A percentile compares a stretch with the other conserved stretches of the same genome.
Conservation (phyloP, 495 filamentous ascomycete genomes). For the Mycothermus thermophilus region DNA sequence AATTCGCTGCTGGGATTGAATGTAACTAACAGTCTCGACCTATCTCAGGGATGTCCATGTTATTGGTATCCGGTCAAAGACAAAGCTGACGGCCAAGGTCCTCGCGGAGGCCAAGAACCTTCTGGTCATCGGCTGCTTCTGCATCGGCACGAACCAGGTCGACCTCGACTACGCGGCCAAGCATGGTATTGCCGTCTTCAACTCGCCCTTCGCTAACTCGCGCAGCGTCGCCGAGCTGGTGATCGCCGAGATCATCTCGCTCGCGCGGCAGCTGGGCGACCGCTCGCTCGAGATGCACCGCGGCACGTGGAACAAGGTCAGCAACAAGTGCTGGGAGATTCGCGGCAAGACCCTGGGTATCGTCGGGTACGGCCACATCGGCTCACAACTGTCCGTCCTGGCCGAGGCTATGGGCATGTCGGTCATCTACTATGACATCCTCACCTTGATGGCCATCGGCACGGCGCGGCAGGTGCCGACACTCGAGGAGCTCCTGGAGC, state of each 20-base stretch:
- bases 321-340: constrained; percentile 92
- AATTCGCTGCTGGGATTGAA: constrained; percentile 13
- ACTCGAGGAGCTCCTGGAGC: constrained; percentile 58
- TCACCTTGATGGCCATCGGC: constrained; percentile 87
- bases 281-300: constrained; percentile 88
- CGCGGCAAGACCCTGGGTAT: constrained; percentile 95
- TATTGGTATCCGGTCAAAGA: constrained; percentile 97
- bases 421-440: constrained; percentile 88
- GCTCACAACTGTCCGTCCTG: constrained; percentile 88
- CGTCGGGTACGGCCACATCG: constrained; percentile 95
- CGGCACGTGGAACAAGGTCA: constrained; percentile 97
- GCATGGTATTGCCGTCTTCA: constrained; percentile 95
- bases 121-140: constrained; percentile 95
- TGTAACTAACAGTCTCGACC: no score
- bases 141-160: constrained; percentile 97
- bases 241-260: constrained; percentile 80
- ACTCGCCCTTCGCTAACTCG: constrained; percentile 96
- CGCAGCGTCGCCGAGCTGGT: constrained; percentile 92
- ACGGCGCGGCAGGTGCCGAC: constrained; percentile 69
- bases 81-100: constrained; percentile 76
- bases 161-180: constrained; percentile 82
- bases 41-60: constrained; percentile 73
- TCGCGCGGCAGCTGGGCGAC: constrained; percentile 87
- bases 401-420: constrained; percentile 96
- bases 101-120: constrained; percentile 83